Base-by-base conservation (phyloP, 495 filamentous ascomycete species). In the Podospora pseudopauciseta region DNA sequence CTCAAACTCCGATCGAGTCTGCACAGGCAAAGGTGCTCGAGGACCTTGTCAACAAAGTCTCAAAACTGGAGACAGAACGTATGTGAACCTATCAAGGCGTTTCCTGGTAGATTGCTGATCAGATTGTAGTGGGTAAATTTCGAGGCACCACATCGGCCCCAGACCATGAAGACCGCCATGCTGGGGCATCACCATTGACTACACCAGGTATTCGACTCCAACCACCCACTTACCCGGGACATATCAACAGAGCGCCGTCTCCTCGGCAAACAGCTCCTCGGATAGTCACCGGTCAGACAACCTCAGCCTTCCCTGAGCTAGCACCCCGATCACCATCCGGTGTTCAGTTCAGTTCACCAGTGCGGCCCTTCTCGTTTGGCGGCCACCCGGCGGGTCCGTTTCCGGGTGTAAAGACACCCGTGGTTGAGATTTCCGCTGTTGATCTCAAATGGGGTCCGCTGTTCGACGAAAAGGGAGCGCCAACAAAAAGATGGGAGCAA, bases 401-500 rank as follows among this genome's bases (percentile, higher is more conserved):
- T 54, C 32, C 44, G 13, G 13, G 39, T 49, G 39, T 13, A 9
- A 49, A 49, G 9, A 49, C 39, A 16, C 39, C 39, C 39, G 39
- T 49, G 65, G 67, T 67, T 64, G 72, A 73, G 55, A 9, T 76
- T 9, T 70, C 72, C 60, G 70, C 73, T 28, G 62, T 80, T 39
- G 74, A 80, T 67, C 84, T 85, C 71, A 88, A 90, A 68, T 96
- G 92, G 92, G 89, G 91, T 0, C 85, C 83, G 28, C 74, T 96
- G 18, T 95, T 96, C 74, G 90, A 92, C 61, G 83, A 85, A 63
- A 80, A 82, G 5, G 89, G 88, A 3, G 82, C 86, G 63, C 86
- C 92, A 7, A 95, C 91, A 0, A 74, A 81, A 56, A 84, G 90
- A 68, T 81, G 93, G 20, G 86, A 88, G 0, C 84, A 91, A 69